Evolutionary conservation across 2,329 filamentous ascomycete species (phyloP), one percentile per base, ranked within the genome.

Genomic region (Diaporthe batatas): DNA sequence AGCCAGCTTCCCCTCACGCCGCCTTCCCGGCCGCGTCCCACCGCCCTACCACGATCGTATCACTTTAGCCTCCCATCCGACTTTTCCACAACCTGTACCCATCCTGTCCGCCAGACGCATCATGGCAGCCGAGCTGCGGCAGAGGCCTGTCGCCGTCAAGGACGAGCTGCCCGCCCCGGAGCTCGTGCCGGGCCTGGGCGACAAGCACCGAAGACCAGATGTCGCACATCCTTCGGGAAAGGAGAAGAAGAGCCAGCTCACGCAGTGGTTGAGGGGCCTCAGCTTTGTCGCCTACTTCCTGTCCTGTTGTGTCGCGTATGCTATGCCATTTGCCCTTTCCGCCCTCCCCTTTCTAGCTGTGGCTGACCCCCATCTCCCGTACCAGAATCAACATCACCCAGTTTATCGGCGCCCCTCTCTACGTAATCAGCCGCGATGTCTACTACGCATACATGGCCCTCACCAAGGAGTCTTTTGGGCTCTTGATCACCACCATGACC

Each of bases 381-480:
- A 16, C 42, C 39, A 92, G 91, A 21, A 90, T 93, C 78, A 89
- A 90, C 77, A 81, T 89, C 23, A 94, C 94, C 8, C 94, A 97
- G 79, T 86, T 95, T 75, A 84, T 97, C 72, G 94, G 94, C 44
- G 83, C 90, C 0, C 94, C 94, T 2, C 83, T 97, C 62, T 96
- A 96, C 80, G 88, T 91, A 74, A 84, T 94, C 78, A 92, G 94
- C 80, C 90, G 90, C 72, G 91, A 94, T 58, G 89, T 93, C 79
- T 97, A 94, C 84, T 93, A 97, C 82, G 89, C 91, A 75, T 97
- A 94, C 83, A 97, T 97, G 90, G 91, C 94, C 53, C 89, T 94
- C 81, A 96, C 94, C 14, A 97, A 97, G 82, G 90, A 94, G 79
- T 93, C 90, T 1, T 97, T 97, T 81, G 93, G 93, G 49, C 87